Base-by-base conservation (phyloP, 2,329 filamentous ascomycete genomes). In the Penicillium sp. region DNA sequence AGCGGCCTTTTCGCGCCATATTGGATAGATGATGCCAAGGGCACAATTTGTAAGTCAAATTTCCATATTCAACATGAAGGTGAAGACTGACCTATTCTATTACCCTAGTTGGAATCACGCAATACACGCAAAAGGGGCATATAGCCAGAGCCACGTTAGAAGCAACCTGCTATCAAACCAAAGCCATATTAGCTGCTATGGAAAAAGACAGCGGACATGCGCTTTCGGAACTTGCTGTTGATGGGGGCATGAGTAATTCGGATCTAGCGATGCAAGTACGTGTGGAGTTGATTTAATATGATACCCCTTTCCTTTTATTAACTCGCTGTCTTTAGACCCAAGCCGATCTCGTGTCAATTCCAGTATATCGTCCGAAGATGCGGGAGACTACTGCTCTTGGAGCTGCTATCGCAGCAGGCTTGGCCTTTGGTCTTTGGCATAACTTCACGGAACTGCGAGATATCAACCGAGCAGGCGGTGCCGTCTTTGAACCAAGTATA, bases 1-100 rank as follows among this genome's bases (percentile, higher is more conserved):
- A 91, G 88, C 69, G 91, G 91, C 47, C 81, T 96, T 2, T 96
- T 96, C 70, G 91, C 91, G 0, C 91, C 91, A 0, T 96, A 96
- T 73, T 96, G 91, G 91, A 92, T 96, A 61, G 90, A 95, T 69
- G 90, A 95, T 72, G 90, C 90, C n/a, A 88, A 91, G 70, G 91
- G 91, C 54, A 96, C 91, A 4, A 84, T 94, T 51, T 92, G 83
- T 85, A 77, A 74, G 57, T 53, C 21, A 80, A 74, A 30, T 21
- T 11, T 21, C 14, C 20, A 33, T 21, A 33, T 40, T 12, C n/a
- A 26, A 23, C 47, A 38, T 30, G 3, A 59, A 64, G 46, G 8
- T 21, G 18, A 52, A 42, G 51, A 62, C 56, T 7, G 21, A 20
- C 5, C 8, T 35, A 14, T 38, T 46, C 23, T 45, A 18, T 46